Conservation (phyloP, 805 yeast species). For the Wickerhamomyces chambardii region DNA sequence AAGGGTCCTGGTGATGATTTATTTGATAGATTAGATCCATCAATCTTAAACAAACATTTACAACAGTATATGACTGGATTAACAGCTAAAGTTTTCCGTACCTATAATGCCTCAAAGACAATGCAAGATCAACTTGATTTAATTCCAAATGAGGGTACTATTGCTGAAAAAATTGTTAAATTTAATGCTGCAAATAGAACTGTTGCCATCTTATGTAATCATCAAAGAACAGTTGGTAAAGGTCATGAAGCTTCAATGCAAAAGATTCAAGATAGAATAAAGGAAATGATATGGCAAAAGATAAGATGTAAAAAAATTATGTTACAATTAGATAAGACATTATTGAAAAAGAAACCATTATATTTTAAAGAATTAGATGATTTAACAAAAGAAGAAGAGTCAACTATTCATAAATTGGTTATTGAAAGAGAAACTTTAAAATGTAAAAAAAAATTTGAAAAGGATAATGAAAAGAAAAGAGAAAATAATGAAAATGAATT, state of each 20-base stretch:
- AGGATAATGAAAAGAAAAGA: slow-evolving; percentile 70
- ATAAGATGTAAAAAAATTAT: slow-evolving; percentile 67
- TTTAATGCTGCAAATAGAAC: slow-evolving; percentile 94
- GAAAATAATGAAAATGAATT: slow-evolving; percentile 46
- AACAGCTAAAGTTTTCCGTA: slow-evolving; percentile 96
- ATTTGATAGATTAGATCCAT: slow-evolving; percentile 84
- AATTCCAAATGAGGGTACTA: slow-evolving; percentile 80
- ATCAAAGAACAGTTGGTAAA: slow-evolving; percentile 87
- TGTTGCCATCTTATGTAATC: slow-evolving; percentile 94
- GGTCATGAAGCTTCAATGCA: slow-evolving; percentile 75
- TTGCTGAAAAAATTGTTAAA: slow-evolving; percentile 77
- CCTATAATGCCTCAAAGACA: slow-evolving; percentile 91
- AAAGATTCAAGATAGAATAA: slow-evolving; percentile 66
- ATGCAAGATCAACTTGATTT: slow-evolving; percentile 92
- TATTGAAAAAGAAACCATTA: slow-evolving; percentile 38
- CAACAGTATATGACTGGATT: slow-evolving; percentile 88
- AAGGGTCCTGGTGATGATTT: slow-evolving; percentile 88
- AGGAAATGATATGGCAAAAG: slow-evolving; percentile 81
- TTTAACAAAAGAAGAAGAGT: slow-evolving; percentile 55
- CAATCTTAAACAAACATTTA: slow-evolving; percentile 73
- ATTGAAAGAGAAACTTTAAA: slow-evolving; percentile 61
- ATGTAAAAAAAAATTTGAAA: slow-evolving; percentile 50
- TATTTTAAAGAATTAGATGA: slow-evolving; percentile 65
- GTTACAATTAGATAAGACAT: slow-evolving; percentile 47
- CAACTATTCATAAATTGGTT: slow-evolving; percentile 46